phyloP scores from a whole-genome alignment of 208 protist species.

The Strigomonas galati region DNA sequence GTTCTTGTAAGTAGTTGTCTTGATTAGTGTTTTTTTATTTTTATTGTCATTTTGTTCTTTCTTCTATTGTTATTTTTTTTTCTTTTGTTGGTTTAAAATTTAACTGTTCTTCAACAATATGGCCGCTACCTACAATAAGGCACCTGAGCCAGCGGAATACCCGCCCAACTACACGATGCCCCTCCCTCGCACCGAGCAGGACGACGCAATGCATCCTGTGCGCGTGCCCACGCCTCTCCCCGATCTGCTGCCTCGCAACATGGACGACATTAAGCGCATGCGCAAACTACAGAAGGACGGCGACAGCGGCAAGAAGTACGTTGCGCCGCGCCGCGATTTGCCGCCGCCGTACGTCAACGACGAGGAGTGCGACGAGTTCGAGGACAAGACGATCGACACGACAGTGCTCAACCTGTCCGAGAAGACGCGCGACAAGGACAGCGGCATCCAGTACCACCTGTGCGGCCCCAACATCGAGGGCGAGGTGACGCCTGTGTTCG shows the following conservation, averaged over 20 bases:
- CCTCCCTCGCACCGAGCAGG: slow-evolving; percentile 29
- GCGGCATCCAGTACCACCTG: slow-evolving; percentile 29
- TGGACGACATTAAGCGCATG: slow-evolving; percentile 71
- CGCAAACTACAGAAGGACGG: slow-evolving; percentile 51
- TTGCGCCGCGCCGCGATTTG: slow-evolving; percentile 49
- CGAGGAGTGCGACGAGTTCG: slow-evolving; percentile 80
- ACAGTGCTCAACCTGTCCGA: slow-evolving; percentile 46
- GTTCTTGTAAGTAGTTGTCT: not conserved
- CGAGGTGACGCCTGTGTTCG: slow-evolving; percentile 52
- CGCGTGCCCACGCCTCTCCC: slow-evolving; percentile 54
- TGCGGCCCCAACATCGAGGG: slow-evolving; percentile 44
- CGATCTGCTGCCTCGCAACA: slow-evolving; percentile 63
- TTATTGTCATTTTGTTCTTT: not conserved
- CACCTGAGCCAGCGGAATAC: slow-evolving; percentile 28
- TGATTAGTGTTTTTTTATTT: not conserved
- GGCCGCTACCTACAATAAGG: slow-evolving; percentile 9
- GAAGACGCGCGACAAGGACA: slow-evolving; percentile 17
- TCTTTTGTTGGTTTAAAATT: slow-evolving; percentile 3
- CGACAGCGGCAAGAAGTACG: slow-evolving; percentile 48
- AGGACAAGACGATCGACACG: slow-evolving; percentile 67
- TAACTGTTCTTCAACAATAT: slow-evolving; percentile 1
- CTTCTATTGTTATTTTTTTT: slow-evolving; percentile 7
- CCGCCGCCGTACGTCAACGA: slow-evolving; percentile 79
- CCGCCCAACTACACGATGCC: slow-evolving; percentile 53
- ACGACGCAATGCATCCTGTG: slow-evolving; percentile 61